Evolutionary conservation across 2,329 filamentous ascomycete species (phyloP), one percentile per base, ranked within the genome.

Genomic region (Elsinoe perseae): DNA sequence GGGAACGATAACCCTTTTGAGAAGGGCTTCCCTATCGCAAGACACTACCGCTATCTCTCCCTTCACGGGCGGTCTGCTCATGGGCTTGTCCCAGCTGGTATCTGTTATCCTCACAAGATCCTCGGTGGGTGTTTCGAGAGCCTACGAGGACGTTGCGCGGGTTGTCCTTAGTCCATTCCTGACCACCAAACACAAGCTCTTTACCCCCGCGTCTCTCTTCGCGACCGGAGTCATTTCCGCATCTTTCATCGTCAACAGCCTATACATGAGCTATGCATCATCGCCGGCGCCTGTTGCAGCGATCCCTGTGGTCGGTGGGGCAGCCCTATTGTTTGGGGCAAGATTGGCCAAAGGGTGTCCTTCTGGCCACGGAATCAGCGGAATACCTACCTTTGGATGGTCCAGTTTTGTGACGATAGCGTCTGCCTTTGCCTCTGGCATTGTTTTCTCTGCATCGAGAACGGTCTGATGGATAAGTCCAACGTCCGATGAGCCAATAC

Each of bases 311-410:
- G 44, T 74, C 0, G 84, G 84, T 1, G 84, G 84, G 0, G 70
- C 78, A 2, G 58, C 78, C 12, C 79, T 86, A 70, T 75, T 77
- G 0, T 65, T 86, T 7, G 84, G 84, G 1, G 75, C 82, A 1
- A 76, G 83, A 50, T 64, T 86, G 56, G 83, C 80, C 0, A 83
- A 82, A 1, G 84, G 84, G 0, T 87, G 84, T 61, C 85, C 84
- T 0, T 84, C 81, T 4, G 84, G 84, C 0, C 84, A 87, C 65
- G 84, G 84, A 0, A 82, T 87, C 60, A 85, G 80, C 58, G 84
- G 84, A 0, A 76, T 86, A 64, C 79, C 80, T n/a, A 71, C 83
- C 58, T 70, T 86, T 52, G 82, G 79, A 0, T 69, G 79, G 3
- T 79, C 82, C 8, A 86, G 84, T 63, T 73, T 85, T 56, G 66